Evolutionary conservation across 768 basidiomycete genomes (phyloP).

Genomic region (Leccinum aurantiacum): DNA sequence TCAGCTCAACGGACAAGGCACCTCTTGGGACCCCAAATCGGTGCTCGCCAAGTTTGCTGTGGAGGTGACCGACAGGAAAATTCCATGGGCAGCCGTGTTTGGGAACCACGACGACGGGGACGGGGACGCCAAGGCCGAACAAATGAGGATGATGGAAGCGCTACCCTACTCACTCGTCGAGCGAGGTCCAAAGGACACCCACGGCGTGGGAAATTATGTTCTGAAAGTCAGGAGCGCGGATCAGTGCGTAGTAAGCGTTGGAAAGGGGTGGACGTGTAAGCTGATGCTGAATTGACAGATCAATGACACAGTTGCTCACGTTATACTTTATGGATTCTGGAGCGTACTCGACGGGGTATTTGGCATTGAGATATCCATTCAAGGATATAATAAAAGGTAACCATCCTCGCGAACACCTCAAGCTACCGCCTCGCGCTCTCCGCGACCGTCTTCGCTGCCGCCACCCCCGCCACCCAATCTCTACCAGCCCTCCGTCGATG

Average conservation of each 20-base stretch:
- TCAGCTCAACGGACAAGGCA: conserved; percentile 89
- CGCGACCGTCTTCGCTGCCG: too few relatives aligned
- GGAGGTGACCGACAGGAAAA: conserved; percentile 67
- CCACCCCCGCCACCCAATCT: too few relatives aligned
- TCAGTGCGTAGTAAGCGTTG: conserved; percentile 50
- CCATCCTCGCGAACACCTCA: too few relatives aligned
- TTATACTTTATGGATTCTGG: conserved; percentile 92
- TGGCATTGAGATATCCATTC: too few relatives aligned
- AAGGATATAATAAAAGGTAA: too few relatives aligned
- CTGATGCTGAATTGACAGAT: conserved; percentile 43
- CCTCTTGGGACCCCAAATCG: conserved; percentile 85
- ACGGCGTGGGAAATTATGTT: conserved; percentile 91
- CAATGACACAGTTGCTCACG: conserved; percentile 84
- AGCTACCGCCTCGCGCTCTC: too few relatives aligned
- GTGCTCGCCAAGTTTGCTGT: conserved; percentile 87
- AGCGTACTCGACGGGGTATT: conserved; percentile 60
- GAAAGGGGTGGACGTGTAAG: not conserved
- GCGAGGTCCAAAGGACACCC: conserved; percentile 77
- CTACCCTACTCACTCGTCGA: conserved; percentile 86
- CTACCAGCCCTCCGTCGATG: too few relatives aligned
- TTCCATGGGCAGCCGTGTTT: conserved; percentile 92
- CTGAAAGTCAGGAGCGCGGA: conserved; percentile 84
- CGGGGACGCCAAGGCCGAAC: conserved; percentile 58
- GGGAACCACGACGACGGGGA: conserved; percentile 92
- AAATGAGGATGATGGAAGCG: conserved; percentile 67